phyloP scores from a whole-genome alignment of 306 rosid genomes.

The Cucurbita argyrosperma region DNA sequence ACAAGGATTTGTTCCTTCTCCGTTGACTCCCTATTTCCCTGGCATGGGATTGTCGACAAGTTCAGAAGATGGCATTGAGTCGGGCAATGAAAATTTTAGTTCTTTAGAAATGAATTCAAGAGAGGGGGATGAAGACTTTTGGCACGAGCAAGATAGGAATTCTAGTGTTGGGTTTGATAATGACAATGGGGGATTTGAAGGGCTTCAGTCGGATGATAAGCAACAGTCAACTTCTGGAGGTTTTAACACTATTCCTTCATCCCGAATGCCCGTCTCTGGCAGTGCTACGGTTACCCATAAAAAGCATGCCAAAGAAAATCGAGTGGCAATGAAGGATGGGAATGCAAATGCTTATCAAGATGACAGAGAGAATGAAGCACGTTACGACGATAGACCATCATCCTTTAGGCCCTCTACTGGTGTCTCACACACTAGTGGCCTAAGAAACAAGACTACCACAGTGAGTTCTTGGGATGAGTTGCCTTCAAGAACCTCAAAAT shows the following conservation, averaged over 20 bases:
- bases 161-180: constrained; percentile 51
- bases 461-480: constrained; percentile 95
- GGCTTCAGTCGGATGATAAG: constrained; percentile 51
- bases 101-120: constrained; percentile 35
- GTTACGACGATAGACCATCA: constrained; percentile 49
- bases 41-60: constrained; percentile 42
- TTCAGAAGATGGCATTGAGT: constrained; percentile 43
- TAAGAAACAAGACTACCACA: constrained; percentile 54
- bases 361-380: constrained; percentile 43
- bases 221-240: constrained; percentile 70
- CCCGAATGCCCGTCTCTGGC: constrained; percentile 32
- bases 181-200: constrained; percentile 61
- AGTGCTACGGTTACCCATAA: constrained; percentile 32
- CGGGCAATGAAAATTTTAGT: constrained; percentile 45
- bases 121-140: constrained; percentile 57
- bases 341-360: constrained; percentile 54
- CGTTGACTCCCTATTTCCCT: constrained; percentile 57
- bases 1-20: constrained; percentile 61
- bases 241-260: constrained; percentile 31
- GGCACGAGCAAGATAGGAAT: constrained; percentile 82
- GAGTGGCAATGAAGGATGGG: constrained; percentile 32
- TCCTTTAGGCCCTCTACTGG: constrained; percentile 31
- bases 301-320: constrained; percentile 46
- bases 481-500: constrained; percentile 53
- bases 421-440: constrained; percentile 32